A percentile compares a stretch with the other conserved stretches of the same genome.
Evolutionary conservation across 2,329 filamentous ascomycete species (phyloP).

Genomic region (Penicillium sp.): DNA sequence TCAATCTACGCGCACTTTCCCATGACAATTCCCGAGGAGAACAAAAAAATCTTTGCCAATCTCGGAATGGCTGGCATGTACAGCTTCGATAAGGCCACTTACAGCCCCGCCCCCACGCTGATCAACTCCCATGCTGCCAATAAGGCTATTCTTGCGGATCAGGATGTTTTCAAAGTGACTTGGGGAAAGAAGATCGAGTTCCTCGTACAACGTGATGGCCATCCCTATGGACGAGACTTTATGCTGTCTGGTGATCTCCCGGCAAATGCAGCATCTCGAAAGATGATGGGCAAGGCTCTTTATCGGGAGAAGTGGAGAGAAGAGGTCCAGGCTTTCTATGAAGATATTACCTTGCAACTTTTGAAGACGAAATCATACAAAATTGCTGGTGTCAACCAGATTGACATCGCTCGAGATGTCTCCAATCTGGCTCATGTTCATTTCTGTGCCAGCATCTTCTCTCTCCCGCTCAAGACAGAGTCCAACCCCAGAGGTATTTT

Average conservation of each 20-base stretch:
- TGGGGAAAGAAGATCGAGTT: constrained; percentile 49
- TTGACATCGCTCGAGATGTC: constrained; percentile 51
- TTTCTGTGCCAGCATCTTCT: constrained; percentile 56
- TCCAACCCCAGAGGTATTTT: constrained; percentile 52
- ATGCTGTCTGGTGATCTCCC: constrained; percentile 48
- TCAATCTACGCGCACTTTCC: constrained; percentile 53
- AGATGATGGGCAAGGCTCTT: constrained; percentile 43
- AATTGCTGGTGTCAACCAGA: constrained; percentile 45
- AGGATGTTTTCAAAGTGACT: constrained; percentile 46
- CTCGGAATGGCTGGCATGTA: constrained; percentile 45
- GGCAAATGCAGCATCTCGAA: constrained; percentile 43
- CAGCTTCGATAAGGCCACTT: constrained; percentile 36
- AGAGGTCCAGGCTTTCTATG: constrained; percentile 49
- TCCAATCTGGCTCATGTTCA: constrained; percentile 55
- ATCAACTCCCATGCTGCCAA: constrained; percentile 48
- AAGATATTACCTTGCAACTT: constrained; percentile 47
- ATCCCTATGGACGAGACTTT: constrained; percentile 45
- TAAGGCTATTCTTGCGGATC: constrained; percentile 43
- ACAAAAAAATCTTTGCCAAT: constrained; percentile 42
- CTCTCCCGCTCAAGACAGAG: constrained; percentile 55
- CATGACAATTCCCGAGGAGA: constrained; percentile 49
- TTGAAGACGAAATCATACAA: constrained; percentile 47
- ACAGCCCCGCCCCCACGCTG: constrained; percentile 35
- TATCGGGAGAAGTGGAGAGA: constrained; percentile 48
- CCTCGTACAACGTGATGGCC: constrained; percentile 39